These are phyloP conservation scores for Tephrocybe sp. DNA, from an alignment of 768 basidiomycete species.

Conservation along the genomic window DNA sequence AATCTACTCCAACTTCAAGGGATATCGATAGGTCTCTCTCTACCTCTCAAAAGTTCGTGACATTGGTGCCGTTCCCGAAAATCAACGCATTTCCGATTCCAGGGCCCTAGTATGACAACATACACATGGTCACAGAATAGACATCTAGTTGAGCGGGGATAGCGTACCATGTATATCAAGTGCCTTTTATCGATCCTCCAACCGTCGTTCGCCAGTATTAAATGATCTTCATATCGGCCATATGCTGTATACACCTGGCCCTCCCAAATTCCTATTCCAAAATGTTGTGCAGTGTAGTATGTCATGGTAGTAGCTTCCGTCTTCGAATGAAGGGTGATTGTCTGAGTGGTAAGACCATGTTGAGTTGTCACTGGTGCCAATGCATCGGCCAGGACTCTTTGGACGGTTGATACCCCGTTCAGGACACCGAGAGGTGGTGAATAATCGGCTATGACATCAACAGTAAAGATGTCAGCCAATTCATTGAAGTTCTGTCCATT, in stretches of 20 bases:
- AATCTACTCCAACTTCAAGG: too few species aligned
- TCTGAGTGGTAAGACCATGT: constrained; percentile 1
- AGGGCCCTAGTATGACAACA: constrained; percentile 1
- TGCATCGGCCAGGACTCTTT: not conserved
- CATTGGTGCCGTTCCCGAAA: not conserved
- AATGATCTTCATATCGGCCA: constrained; percentile 1
- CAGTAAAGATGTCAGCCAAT: not conserved
- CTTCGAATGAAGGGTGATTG: not conserved
- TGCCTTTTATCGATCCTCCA: not conserved
- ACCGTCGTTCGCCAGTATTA: not conserved
- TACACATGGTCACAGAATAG: not conserved
- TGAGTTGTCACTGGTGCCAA: not conserved
- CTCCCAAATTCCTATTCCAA: not conserved
- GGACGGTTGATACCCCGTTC: not conserved
- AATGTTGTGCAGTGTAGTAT: constrained; percentile 1
- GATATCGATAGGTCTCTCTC: too few species aligned
- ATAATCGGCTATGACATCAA: not conserved
- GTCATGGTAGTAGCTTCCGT: not conserved
- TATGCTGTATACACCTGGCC: not conserved
- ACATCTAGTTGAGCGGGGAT: not conserved
- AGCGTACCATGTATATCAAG: constrained; percentile 1
- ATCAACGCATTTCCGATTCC: not conserved
- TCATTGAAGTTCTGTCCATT: not conserved
- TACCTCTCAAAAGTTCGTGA: not conserved
- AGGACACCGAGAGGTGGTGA: not conserved